phyloP scores from a whole-genome alignment of 495 filamentous ascomycete species.

The Chlorociboria aeruginascens region DNA sequence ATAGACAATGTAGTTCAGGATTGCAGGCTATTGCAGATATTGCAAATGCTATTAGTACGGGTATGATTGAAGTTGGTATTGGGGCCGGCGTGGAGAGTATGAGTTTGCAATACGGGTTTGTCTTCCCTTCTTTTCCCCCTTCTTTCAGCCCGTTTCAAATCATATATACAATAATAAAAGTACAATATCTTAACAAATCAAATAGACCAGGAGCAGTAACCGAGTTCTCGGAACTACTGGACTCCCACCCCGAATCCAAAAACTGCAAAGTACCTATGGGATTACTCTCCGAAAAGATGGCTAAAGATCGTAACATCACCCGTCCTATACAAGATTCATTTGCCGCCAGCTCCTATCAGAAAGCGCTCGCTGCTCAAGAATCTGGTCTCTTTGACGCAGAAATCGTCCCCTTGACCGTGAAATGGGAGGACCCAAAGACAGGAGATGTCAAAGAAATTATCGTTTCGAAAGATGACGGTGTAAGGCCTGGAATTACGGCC shows the following conservation, averaged over 20 bases:
- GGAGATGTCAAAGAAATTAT: slow-evolving; percentile 75
- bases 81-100: slow-evolving; percentile 98
- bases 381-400: slow-evolving; percentile 87
- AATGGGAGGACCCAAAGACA: slow-evolving; percentile 79
- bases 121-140: not conserved
- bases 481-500: slow-evolving; percentile 72
- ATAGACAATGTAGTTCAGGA: slow-evolving; percentile 84
- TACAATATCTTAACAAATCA: not conserved
- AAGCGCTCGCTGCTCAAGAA: slow-evolving; percentile 76
- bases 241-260: slow-evolving; percentile 67
- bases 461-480: slow-evolving; percentile 78
- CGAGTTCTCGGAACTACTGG: slow-evolving; percentile 89
- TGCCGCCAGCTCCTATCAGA: slow-evolving; percentile 80
- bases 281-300: slow-evolving; percentile 88
- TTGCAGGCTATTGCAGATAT: slow-evolving; percentile 87
- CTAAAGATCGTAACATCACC: slow-evolving; percentile 62
- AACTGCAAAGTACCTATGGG: slow-evolving; percentile 99
- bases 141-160: not conserved
- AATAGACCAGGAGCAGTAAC: slow-evolving; percentile 71
- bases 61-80: slow-evolving; percentile 93
- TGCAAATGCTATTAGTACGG: slow-evolving; percentile 74
- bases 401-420: slow-evolving; percentile 76
- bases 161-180: not conserved
- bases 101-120: slow-evolving; percentile 80
- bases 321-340: slow-evolving; percentile 76